Base-by-base conservation (phyloP, 78 protist species). In the Dictyostelium citrinum region DNA sequence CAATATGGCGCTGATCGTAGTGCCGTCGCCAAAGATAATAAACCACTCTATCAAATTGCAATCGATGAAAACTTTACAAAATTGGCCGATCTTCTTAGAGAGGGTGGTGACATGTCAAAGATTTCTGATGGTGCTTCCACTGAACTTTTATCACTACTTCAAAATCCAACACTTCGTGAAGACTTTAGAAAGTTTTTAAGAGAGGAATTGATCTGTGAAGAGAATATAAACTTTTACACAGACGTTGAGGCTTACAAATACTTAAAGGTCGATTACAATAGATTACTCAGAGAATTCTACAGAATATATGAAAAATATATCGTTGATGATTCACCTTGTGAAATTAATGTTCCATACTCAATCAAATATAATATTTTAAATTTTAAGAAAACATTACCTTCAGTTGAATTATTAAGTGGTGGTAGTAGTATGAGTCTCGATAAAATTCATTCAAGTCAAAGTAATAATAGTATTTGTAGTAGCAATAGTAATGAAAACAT, bases 1-100 rank as follows among this genome's bases (percentile, higher is more conserved):
- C 90, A 95, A 74, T 90, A 67, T 68, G 96, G 96, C 1, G 91
- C 96, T 41, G 95, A 95, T 31, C 45, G 75, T 8, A 68, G 55
- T 39, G 49, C 49, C 20, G 55, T 78, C 11, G 83, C 85, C 22
- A 88, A 88, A 68, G 93, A 88, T 46, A 78, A 78, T 33, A 78
- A 88, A 46, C 64, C 84, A 67, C 81, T 88, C 39, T 88, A 88
- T n/a, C 84, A 88, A 27, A 78, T 88, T 78, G 93, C 93, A 11
- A 88, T 88, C 33, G 83, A 88, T 61, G 93, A 88, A 79, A 88
- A 88, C 31, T 88, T 88, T 46, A 88, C 93, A 37, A 88, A 88
- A 51, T 78, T 88, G 24, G 93, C 93, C 8, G 93, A 88, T 78
- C 58, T 88, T 3, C 37, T 88, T 7, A 76, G 71, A 67, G 85